Evolutionary conservation across 257 asterid genomes (phyloP).

Genomic region (Coffea eugenioides): DNA sequence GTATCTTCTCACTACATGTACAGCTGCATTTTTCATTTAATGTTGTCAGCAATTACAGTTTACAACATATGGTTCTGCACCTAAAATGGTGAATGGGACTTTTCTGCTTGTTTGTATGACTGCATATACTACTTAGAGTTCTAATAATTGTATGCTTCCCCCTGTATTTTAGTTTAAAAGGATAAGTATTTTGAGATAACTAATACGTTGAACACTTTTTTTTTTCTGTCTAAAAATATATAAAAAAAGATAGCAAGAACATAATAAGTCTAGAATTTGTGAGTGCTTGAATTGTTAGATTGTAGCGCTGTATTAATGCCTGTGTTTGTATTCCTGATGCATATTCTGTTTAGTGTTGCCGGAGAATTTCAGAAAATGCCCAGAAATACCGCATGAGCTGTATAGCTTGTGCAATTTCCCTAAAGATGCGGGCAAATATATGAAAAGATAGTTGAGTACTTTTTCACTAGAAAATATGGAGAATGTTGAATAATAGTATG

Average conservation of each 20-base stretch:
- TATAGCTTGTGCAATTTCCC: too few species aligned
- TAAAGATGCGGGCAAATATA: background rate
- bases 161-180: background rate
- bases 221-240: background rate
- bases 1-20: constrained; percentile 31
- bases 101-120: background rate
- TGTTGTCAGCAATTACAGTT: background rate
- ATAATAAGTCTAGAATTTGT: background rate
- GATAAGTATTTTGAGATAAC: background rate
- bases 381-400: background rate
- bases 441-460: background rate
- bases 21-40: background rate
- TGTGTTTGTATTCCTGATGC: background rate
- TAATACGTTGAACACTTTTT: background rate
- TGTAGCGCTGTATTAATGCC: background rate
- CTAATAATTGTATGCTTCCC: background rate
- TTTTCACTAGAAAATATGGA: background rate
- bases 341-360: background rate
- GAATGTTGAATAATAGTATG: too few species aligned
- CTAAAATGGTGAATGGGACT: background rate
- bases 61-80: background rate
- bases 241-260: background rate
- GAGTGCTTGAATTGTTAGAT: background rate
- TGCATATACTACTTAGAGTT: background rate
- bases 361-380: background rate